Base-by-base conservation (phyloP, 2,329 filamentous ascomycete species). In the Aspergillus fumigatus region DNA sequence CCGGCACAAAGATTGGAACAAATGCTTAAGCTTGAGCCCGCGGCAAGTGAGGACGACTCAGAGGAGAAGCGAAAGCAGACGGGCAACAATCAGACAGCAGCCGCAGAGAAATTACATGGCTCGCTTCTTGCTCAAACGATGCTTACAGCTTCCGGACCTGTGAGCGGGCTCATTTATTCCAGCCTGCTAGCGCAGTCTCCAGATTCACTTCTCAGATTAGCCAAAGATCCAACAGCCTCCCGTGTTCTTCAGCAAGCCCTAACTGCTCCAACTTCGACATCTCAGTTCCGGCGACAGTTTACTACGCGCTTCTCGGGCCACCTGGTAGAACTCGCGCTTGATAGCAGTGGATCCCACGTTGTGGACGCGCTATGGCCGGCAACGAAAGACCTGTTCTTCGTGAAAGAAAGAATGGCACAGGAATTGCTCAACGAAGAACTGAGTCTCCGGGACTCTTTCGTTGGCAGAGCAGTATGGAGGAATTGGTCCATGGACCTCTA, bases 61-160 rank as follows among this genome's bases (percentile, higher is more conserved):
- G 71, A 83, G 9, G 79, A 77, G 26, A 56, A 59, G 25, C 52
- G 62, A 2, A 60, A 54, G 23, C 58, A 59, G 17, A 19, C 55
- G 7, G 53, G 54, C n/a, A 48, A 54, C 17, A 61, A 60, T 25
- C 67, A 58, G 25, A 61, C 54, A 47, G 75, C 85, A 6, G 62
- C 73, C 40, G 63, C 73, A 50, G 66, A 73, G 76, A 85, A 90
- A 80, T 73, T 90, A 70, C 92, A 99, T 76, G 90, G 88, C 58
- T 91, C 90, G 21, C 82, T 96, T 49, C 82, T 99, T 27, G 87
- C 89, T 8, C 87, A 94, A 59, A 78, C 88, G 3, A 88, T 99
- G 78, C 84, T 97, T 51, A 77, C 83, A 7, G 87, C 90, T 26
- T 84, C 89, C 0, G 90, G 90, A 0, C 73, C 82, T 1, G 79